These are phyloP conservation scores for Wickerhamomyces xylosicus DNA, from an alignment of 805 yeast species.

Conservation along the genomic window DNA sequence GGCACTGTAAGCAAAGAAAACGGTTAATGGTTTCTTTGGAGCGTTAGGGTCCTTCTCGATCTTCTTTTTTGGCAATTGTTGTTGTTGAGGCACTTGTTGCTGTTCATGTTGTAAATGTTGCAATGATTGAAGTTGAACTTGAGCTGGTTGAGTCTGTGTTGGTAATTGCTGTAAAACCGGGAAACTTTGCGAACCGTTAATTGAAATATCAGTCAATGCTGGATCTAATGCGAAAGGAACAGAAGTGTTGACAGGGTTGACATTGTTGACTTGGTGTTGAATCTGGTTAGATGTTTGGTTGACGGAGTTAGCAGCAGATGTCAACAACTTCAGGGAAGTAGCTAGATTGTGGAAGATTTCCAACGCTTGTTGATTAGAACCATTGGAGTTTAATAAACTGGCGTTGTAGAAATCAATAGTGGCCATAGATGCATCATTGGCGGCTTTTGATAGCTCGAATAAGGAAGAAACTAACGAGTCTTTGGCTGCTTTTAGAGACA, in stretches of 20 bases:
- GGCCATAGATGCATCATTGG: conserved; percentile 74
- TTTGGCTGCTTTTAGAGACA: background rate
- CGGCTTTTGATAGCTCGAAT: conserved; percentile 78
- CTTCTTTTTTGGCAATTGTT: conserved; percentile 28
- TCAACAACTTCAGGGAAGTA: conserved; percentile 28
- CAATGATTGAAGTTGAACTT: conserved; percentile 3
- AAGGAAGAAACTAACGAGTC: conserved; percentile 49
- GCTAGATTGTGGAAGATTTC: conserved; percentile 35
- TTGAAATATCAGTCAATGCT: conserved; percentile 5
- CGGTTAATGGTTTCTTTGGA: conserved; percentile 90
- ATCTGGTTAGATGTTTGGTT: conserved; percentile 16
- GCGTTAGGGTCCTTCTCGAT: conserved; percentile 81
- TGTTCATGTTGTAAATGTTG: background rate
- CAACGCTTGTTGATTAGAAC: conserved; percentile 33
- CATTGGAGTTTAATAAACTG: conserved; percentile 21
- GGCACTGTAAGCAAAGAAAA: conserved; percentile 71
- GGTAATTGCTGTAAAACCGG: conserved; percentile 2
- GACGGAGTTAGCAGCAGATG: conserved; percentile 25
- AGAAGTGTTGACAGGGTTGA: background rate
- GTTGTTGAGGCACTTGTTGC: conserved; percentile 1
- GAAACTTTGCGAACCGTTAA: conserved; percentile 2
- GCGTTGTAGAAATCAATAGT: conserved; percentile 66
- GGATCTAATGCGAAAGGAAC: conserved; percentile 4
- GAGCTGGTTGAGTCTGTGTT: conserved; percentile 16
- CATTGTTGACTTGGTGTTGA: conserved; percentile 4